Base-by-base conservation (phyloP, 2,329 filamentous ascomycete genomes). In the Myriangium duriaei region DNA sequence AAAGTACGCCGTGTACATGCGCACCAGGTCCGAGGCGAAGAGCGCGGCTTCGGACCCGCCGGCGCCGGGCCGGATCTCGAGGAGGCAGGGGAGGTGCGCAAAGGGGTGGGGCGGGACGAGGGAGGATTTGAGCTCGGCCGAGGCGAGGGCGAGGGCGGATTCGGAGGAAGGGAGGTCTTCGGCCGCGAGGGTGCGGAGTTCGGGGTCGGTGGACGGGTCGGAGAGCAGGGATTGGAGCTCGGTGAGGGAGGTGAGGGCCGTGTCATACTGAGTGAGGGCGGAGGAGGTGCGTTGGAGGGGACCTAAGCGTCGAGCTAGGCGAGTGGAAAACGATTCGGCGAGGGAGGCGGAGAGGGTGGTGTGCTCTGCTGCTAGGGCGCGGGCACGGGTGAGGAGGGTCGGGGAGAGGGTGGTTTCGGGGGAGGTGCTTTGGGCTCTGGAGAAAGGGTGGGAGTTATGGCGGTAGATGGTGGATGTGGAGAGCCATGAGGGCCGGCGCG, bases 51-150 rank as follows among this genome's bases (percentile, higher is more conserved):
- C 91, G 41, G 85, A 77, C 2, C 91, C 91, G 26, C 91, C 91
- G 0, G 86, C 87, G 0, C 91, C 91, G 0, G 91, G 91, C 1
- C 87, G 75, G 42, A 98, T 81, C 61, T 98, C 91, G 30, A 98
- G 63, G 45, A 98, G 71, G 58, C 88, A 96, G 37, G 87, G 85
- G 49, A 96, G 71, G 45, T 85, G 73, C 19, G 84, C 84, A 55
- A 95, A 98, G 2, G 87, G 83, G 56, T 98, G 87, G 29, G 76
- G 74, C 1, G 91, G 91, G 11, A 93, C 81, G 37, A 98, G 70
- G 32, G 81, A 76, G 14, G 71, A 74, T 16, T 84, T 84, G 30
- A 98, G 70, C 24, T 72, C 73, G 26, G 69, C 69, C 0, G 76
- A 76, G 16, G 92, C 71, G 1, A 61, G 54, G 2, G 71, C 67